Percentiles rank a stretch among this genome's conserved stretches.
These are phyloP conservation scores for Bondarzewia mesenterica DNA, from an alignment of 1,284 basidiomycete species.

Conservation along the genomic window DNA sequence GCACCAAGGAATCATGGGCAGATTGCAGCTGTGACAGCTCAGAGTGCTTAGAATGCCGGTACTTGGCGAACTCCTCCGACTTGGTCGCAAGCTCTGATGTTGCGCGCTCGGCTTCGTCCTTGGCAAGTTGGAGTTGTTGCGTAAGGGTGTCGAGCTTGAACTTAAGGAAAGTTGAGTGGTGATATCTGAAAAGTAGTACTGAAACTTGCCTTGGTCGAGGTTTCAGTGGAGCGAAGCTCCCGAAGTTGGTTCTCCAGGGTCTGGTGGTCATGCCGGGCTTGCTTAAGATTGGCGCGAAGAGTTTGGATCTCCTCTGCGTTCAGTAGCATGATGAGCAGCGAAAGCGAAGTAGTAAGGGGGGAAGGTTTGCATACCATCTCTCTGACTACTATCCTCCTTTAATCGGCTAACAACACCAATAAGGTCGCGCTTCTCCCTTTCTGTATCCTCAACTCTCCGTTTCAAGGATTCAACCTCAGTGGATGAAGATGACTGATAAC, in stretches of 20 bases:
- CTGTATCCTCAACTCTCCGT: slow-evolving; percentile 57
- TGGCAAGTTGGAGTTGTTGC: slow-evolving; percentile 70
- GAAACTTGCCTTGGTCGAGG: slow-evolving; percentile 52
- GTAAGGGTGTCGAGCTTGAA: slow-evolving; percentile 74
- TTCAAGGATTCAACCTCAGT: slow-evolving; percentile 51
- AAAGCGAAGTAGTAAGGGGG: background rate
- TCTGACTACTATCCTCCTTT: slow-evolving; percentile 60
- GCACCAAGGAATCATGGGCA: slow-evolving; percentile 58
- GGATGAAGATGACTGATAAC: slow-evolving; percentile 48
- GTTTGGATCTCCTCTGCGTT: slow-evolving; percentile 70
- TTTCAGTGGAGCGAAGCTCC: slow-evolving; percentile 62
- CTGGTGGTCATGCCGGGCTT: slow-evolving; percentile 67
- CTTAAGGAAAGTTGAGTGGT: slow-evolving; percentile 26
- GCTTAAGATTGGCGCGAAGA: slow-evolving; percentile 60
- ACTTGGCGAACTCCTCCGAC: slow-evolving; percentile 66
- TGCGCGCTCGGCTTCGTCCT: slow-evolving; percentile 62
- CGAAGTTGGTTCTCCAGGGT: slow-evolving; percentile 55
- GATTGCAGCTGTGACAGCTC: slow-evolving; percentile 70
- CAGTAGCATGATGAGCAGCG: too few relatives aligned
- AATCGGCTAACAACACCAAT: slow-evolving; percentile 65
- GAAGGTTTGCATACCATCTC: slow-evolving; percentile 49
- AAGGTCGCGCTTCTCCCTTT: slow-evolving; percentile 75
- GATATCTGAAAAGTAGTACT: background rate
- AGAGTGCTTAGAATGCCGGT: slow-evolving; percentile 64
- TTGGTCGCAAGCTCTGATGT: slow-evolving; percentile 54